Conservation (phyloP, 1,284 basidiomycete genomes). For the Vanrija sp. region DNA sequence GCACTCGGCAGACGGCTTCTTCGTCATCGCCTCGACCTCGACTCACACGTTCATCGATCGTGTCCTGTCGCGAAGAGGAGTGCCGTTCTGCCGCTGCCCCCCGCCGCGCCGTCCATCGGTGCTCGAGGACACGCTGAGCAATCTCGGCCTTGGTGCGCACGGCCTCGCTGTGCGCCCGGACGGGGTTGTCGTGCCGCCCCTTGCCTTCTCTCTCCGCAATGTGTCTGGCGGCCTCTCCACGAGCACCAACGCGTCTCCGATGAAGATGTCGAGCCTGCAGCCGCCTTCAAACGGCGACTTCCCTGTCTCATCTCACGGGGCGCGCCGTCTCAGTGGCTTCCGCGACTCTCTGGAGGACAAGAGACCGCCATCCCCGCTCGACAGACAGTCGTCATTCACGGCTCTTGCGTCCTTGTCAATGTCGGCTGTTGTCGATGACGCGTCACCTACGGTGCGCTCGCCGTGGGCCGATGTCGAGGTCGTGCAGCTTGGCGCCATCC, state of each 20-base stretch:
- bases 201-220: too few relatives aligned
- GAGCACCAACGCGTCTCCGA: slow-evolving; percentile 1
- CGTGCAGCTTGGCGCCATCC: slow-evolving; percentile 29
- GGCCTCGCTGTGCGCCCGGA: too few relatives aligned
- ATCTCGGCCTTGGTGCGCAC: too few relatives aligned
- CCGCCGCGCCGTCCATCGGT: slow-evolving; percentile 15
- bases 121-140: slow-evolving; percentile 15
- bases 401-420: slow-evolving; percentile 9
- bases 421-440: slow-evolving; percentile 3
- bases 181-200: too few relatives aligned
- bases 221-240: neutral
- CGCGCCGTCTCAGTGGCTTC: slow-evolving; percentile 28
- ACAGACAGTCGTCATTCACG: slow-evolving; percentile 8
- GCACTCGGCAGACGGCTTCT: slow-evolving; percentile 26
- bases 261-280: neutral
- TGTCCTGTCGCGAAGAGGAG: slow-evolving; percentile 15
- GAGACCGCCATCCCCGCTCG: slow-evolving; percentile 10
- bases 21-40: slow-evolving; percentile 31
- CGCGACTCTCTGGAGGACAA: slow-evolving; percentile 5
- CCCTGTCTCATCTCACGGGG: slow-evolving; percentile 38
- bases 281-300: slow-evolving; percentile 22
- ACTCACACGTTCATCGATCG: slow-evolving; percentile 31
- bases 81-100: slow-evolving; percentile 31
- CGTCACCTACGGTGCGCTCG: neutral
- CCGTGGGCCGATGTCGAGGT: slow-evolving; percentile 27